Evolutionary conservation across 2,329 filamentous ascomycete genomes (phyloP).

Genomic region (Thelonectria blattea): DNA sequence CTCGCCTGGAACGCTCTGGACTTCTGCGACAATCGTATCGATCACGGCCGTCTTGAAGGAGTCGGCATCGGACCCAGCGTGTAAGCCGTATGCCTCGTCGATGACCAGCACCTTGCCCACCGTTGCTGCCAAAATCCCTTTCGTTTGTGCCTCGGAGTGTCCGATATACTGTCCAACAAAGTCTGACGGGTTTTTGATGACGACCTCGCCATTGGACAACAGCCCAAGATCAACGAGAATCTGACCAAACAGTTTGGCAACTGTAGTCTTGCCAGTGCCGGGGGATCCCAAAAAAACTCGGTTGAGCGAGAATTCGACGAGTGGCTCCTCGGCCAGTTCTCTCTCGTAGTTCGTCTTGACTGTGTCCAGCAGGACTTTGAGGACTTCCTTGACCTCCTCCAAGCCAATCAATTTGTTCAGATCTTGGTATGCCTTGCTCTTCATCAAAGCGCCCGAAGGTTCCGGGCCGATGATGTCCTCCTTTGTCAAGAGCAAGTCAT

Average conservation of each 20-base stretch:
- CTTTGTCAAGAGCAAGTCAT: conserved; percentile 66
- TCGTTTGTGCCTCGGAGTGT: conserved; percentile 73
- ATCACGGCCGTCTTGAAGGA: conserved; percentile 69
- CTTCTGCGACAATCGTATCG: conserved; percentile 76
- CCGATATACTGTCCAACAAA: conserved; percentile 71
- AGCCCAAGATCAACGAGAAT: conserved; percentile 72
- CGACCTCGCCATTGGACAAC: conserved; percentile 72
- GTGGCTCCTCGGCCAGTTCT: conserved; percentile 66
- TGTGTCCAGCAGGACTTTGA: conserved; percentile 64
- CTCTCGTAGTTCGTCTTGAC: conserved; percentile 69
- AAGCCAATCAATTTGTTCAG: conserved; percentile 67
- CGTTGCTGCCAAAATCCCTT: conserved; percentile 70
- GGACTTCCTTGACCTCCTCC: conserved; percentile 64
- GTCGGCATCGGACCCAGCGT: conserved; percentile 40
- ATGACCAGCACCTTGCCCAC: conserved; percentile 79
- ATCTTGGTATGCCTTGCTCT: conserved; percentile 61
- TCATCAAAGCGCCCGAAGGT: conserved; percentile 58
- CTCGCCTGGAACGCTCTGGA: conserved; percentile 72
- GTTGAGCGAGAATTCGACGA: conserved; percentile 68
- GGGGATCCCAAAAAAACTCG: conserved; percentile 73
- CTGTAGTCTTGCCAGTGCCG: conserved; percentile 78
- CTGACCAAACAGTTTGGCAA: conserved; percentile 74
- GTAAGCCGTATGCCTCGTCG: conserved; percentile 78
- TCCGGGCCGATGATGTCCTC: conserved; percentile 77
- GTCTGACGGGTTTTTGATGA: conserved; percentile 75